Evolutionary conservation across 192 early-diverging fungal species (phyloP).

Genomic region (Gorgonomyces haynaldii): DNA sequence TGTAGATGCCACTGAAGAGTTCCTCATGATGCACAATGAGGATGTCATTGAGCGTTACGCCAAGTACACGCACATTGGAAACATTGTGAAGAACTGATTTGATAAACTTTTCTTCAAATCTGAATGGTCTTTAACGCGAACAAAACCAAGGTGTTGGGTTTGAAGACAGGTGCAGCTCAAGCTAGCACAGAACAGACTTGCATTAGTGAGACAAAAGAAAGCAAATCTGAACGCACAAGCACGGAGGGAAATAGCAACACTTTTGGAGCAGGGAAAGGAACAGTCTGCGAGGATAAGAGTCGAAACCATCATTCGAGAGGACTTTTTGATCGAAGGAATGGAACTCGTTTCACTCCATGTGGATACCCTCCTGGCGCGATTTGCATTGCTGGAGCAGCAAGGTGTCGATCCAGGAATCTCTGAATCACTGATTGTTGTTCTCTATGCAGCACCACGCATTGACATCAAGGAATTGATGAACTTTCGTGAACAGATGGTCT

Average conservation of each 20-base stretch:
- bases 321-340: constrained; percentile 82
- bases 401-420: constrained; percentile 69
- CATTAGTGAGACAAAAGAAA: constrained; percentile 83
- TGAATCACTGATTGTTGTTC: constrained; percentile 80
- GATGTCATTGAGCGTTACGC: constrained; percentile 59
- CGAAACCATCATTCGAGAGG: constrained; percentile 90
- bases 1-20: constrained; percentile 80
- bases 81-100: too few relatives aligned
- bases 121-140: constrained; percentile 31
- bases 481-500: constrained; percentile 66
- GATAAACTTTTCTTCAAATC: constrained; percentile 4
- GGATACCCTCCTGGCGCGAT: constrained; percentile 76
- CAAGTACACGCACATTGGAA: too few relatives aligned
- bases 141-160: constrained; percentile 44
- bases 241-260: constrained; percentile 67
- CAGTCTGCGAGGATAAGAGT: constrained; percentile 78
- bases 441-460: constrained; percentile 79
- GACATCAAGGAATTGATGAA: constrained; percentile 73
- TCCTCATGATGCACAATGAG: constrained; percentile 73
- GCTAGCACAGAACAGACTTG: constrained; percentile 74
- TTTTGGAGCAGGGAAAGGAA: constrained; percentile 72
- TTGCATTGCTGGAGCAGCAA: constrained; percentile 74
- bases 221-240: constrained; percentile 56
- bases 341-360: constrained; percentile 89
- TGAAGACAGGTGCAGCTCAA: constrained; percentile 68